These are phyloP conservation scores for Phytophthora pseudosyringae DNA, from an alignment of 352 stramenopile species.

Conservation along the genomic window DNA sequence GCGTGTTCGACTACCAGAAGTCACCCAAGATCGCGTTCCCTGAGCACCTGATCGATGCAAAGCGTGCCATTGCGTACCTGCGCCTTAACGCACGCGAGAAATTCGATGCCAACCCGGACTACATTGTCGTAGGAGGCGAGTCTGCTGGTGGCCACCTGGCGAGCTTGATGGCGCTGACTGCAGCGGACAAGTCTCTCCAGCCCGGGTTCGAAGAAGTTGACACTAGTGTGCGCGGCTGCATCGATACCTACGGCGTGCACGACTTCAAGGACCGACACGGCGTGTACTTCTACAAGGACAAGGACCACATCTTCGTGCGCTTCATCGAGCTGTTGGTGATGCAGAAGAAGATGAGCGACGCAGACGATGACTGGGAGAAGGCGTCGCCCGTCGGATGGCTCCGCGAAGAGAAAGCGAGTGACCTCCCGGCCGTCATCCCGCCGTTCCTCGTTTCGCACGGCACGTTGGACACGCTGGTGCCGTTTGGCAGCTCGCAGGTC, in stretches of 20 bases:
- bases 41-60: slow-evolving; percentile 71
- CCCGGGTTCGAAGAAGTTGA: slow-evolving; percentile 81
- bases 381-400: slow-evolving; percentile 70
- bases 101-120: slow-evolving; percentile 65
- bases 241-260: slow-evolving; percentile 81
- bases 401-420: slow-evolving; percentile 37
- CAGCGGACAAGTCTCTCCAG: slow-evolving; percentile 68
- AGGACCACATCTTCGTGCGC: slow-evolving; percentile 60
- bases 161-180: slow-evolving; percentile 70
- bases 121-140: slow-evolving; percentile 75
- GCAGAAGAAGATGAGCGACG: slow-evolving; percentile 61
- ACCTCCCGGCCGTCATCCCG: slow-evolving; percentile 48
- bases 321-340: slow-evolving; percentile 79
- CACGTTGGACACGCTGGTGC: slow-evolving; percentile 72
- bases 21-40: slow-evolving; percentile 74
- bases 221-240: slow-evolving; percentile 72
- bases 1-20: slow-evolving; percentile 78
- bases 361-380: slow-evolving; percentile 53
- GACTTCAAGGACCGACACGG: slow-evolving; percentile 77
- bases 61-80: slow-evolving; percentile 74
- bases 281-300: slow-evolving; percentile 67
- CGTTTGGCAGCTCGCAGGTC: slow-evolving; percentile 69
- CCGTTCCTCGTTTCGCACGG: slow-evolving; percentile 82
- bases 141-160: slow-evolving; percentile 77
- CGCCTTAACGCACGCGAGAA: slow-evolving; percentile 48